A percentile compares a stretch with the other conserved stretches of the same genome.
Evolutionary conservation across 768 basidiomycete genomes (phyloP).

Genomic region (Kwoniella botswanensis): DNA sequence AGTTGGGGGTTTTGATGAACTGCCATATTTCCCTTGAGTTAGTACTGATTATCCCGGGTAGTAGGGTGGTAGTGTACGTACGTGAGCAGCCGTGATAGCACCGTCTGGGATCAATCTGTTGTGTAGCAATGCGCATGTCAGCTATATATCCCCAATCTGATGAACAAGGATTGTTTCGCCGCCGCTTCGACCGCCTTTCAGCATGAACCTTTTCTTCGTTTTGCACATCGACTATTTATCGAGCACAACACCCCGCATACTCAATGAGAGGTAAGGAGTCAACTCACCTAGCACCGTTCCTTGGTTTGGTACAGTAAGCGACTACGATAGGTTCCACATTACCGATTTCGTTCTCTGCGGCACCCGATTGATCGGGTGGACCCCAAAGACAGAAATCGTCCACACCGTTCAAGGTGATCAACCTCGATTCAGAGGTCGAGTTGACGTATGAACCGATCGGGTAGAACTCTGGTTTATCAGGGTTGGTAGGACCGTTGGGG

Average conservation of each 20-base stretch:
- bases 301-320: constrained; percentile 60
- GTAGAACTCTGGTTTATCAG: constrained; percentile 41
- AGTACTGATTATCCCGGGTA: no score
- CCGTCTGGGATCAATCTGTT: constrained; percentile 60
- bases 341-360: constrained; percentile 53
- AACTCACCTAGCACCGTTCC: constrained; percentile 58
- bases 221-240: no score
- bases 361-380: constrained; percentile 39
- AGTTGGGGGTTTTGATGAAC: constrained; percentile 61
- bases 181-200: neutral
- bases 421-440: constrained; percentile 53
- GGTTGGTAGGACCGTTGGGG: constrained; percentile 54
- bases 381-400: constrained; percentile 56
- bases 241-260: no score
- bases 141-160: neutral
- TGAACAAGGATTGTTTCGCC: neutral
- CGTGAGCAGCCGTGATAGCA: constrained; percentile 54
- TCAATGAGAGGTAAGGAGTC: no score
- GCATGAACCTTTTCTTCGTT: neutral
- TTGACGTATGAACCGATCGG: constrained; percentile 54
- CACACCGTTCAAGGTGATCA: constrained; percentile 55
- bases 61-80: neutral
- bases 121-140: neutral
- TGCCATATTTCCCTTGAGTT: constrained; percentile 9
- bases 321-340: constrained; percentile 58